Base-by-base conservation (phyloP, 306 rosid genomes). In the Cucurbita moschata region DNA sequence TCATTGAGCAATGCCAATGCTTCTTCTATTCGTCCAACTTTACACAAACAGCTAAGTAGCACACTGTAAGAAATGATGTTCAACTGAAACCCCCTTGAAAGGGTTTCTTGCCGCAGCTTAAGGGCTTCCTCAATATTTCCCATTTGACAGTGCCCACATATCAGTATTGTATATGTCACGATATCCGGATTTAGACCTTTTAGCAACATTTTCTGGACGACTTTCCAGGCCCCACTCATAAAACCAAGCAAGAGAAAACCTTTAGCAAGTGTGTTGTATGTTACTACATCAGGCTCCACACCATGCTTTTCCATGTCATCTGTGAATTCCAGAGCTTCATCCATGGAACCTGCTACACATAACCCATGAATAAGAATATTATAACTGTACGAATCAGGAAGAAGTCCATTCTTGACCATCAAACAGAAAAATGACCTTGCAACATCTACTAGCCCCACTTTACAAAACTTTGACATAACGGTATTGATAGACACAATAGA, bases 291-390 rank as follows among this genome's bases (percentile, higher is more conserved):
- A 47, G 87, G 82, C 74, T 72, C 74, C 47, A 79, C 50, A 18
- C 85, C 89, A 72, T 86, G 84, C 82, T 71, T 83, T 77, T 81
- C 84, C 89, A 83, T 86, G 77, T 83, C 85, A 60, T 81, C 68
- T 67, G 79, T 72, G 75, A 83, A 71, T 66, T 60, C 77, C 64
- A 86, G 74, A 16, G 87, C 89, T 81, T 86, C 83, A 13, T 86
- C 82, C 86, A 86, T 70, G 18, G 82, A 86, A 71, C 89, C 87
- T 65, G 87, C 89, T 79, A 83, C 73, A 74, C 82, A 86, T 56
- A 83, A 75, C 75, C 89, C 89, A 79, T 83, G 89, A 74, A 86
- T 79, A 66, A 86, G 85, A 77, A 86, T 83, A 77, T 86, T 86
- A 67, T 81, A 86, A 81, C 89, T 86, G 80, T 83, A 86, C 6